A percentile compares a stretch with the other conserved stretches of the same genome.
Conservation (phyloP, 2,329 filamentous ascomycete genomes). For the Chaetothyriales sp. region DNA sequence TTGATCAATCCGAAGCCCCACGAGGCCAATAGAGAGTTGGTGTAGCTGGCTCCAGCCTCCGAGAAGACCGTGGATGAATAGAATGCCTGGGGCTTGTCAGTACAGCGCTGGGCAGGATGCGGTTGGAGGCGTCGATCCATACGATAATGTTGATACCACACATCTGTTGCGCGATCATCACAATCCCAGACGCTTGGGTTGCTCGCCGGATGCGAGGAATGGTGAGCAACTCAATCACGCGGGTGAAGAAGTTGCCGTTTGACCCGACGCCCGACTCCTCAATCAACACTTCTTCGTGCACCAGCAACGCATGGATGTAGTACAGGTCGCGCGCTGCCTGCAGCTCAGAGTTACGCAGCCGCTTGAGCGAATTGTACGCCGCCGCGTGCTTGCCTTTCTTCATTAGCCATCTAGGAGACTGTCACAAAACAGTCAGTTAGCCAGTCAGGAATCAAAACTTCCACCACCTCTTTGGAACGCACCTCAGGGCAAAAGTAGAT, state of each 20-base stretch:
- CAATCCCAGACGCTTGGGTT: conserved; percentile 60
- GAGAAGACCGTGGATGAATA: conserved; percentile 50
- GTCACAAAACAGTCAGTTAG: not conserved
- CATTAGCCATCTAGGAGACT: conserved; percentile 38
- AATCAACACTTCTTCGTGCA: conserved; percentile 21
- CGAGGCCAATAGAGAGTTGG: conserved; percentile 47
- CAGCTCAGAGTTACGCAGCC: conserved; percentile 30
- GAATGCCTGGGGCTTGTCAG: conserved; percentile 37
- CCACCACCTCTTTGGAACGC: not conserved
- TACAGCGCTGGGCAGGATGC: not conserved
- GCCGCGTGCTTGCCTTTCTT: conserved; percentile 29
- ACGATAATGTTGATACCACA: conserved; percentile 57
- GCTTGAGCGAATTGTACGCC: conserved; percentile 31
- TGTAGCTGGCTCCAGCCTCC: conserved; percentile 42
- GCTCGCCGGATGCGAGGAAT: conserved; percentile 42
- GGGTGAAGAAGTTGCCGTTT: conserved; percentile 44
- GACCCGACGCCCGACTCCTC: conserved; percentile 21
- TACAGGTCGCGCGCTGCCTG: conserved; percentile 34
- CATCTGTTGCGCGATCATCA: conserved; percentile 69
- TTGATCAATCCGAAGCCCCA: conserved; percentile 54
- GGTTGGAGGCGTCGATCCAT: too few relatives aligned
- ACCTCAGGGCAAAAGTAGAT: conserved; percentile 31
- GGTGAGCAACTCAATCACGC: conserved; percentile 42
- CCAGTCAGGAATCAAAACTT: conserved; percentile 5
- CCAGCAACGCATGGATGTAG: conserved; percentile 30